phyloP scores from a whole-genome alignment of 2,329 filamentous ascomycete genomes.

The Helminthosporium solani region DNA sequence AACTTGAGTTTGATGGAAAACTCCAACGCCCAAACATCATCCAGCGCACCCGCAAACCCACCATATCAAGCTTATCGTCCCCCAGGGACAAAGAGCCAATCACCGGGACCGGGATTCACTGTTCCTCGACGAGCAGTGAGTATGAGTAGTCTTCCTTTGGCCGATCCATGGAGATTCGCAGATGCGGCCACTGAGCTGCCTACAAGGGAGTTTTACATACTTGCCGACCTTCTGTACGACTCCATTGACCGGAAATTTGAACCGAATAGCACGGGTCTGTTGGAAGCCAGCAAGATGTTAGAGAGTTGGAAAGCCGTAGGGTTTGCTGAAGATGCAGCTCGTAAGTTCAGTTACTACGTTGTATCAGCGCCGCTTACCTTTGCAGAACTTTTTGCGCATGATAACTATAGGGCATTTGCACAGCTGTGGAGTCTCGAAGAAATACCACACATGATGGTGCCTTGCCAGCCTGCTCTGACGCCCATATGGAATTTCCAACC shows the following conservation, averaged over 20 bases:
- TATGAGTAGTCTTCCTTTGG: slow-evolving; percentile 25
- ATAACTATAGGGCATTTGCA: slow-evolving; percentile 31
- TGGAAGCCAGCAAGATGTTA: slow-evolving; percentile 37
- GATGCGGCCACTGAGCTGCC: slow-evolving; percentile 34
- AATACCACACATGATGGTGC: slow-evolving; percentile 39
- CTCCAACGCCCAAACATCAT: slow-evolving; percentile 12
- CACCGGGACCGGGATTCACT: slow-evolving; percentile 24
- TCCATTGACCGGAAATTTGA: slow-evolving; percentile 36
- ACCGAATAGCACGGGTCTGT: slow-evolving; percentile 35
- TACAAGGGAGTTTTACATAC: slow-evolving; percentile 38
- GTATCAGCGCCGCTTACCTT: slow-evolving; percentile 2
- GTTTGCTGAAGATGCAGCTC: slow-evolving; percentile 27
- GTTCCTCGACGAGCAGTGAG: slow-evolving; percentile 33
- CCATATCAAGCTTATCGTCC: slow-evolving; percentile 34
- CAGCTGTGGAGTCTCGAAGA: slow-evolving; percentile 36
- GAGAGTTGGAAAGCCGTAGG: slow-evolving; percentile 30
- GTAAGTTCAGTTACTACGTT: slow-evolving; percentile 18
- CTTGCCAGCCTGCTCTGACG: slow-evolving; percentile 24
- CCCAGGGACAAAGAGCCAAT: slow-evolving; percentile 12
- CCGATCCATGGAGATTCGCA: slow-evolving; percentile 39
- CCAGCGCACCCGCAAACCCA: slow-evolving; percentile 7
- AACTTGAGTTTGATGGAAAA: slow-evolving; percentile 21
- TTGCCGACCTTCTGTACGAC: slow-evolving; percentile 40
- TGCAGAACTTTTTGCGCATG: slow-evolving; percentile 30
- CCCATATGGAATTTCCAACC: slow-evolving; percentile 35